Percentiles rank a stretch among this genome's conserved stretches.
Evolutionary conservation across 768 basidiomycete species (phyloP).

Genomic region (Candolleomyces aberdarensis): DNA sequence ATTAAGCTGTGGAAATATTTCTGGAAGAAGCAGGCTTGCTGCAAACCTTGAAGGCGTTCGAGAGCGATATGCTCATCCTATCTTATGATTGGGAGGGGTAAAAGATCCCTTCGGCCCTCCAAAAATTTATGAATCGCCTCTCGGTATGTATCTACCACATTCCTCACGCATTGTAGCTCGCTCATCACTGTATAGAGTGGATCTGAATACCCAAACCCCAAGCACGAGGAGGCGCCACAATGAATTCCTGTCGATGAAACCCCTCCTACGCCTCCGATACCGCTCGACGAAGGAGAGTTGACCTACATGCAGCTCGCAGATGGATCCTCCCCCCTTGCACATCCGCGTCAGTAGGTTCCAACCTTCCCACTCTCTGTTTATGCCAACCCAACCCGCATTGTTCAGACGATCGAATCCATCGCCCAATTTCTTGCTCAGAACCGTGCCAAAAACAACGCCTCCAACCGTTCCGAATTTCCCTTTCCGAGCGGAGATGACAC

Average conservation of each 20-base stretch:
- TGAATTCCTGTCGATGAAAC: not conserved
- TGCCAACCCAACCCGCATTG: slow-evolving; percentile 11
- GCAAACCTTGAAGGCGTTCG: slow-evolving; percentile 61
- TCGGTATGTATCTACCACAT: not conserved
- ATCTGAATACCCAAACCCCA: slow-evolving; percentile 10
- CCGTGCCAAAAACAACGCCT: slow-evolving; percentile 68
- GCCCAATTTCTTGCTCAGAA: slow-evolving; percentile 70
- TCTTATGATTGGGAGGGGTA: slow-evolving; percentile 62
- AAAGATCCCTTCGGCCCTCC: slow-evolving; percentile 53
- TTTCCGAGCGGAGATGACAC: slow-evolving; percentile 51
- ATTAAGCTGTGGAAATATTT: slow-evolving; percentile 52
- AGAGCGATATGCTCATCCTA: slow-evolving; percentile 70
- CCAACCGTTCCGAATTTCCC: slow-evolving; percentile 74
- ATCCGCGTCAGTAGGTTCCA: slow-evolving; percentile 53
- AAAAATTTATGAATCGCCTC: slow-evolving; percentile 33
- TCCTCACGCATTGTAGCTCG: slow-evolving; percentile 4
- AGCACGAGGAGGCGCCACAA: slow-evolving; percentile 15
- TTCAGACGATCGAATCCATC: slow-evolving; percentile 66
- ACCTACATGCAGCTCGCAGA: slow-evolving; percentile 49
- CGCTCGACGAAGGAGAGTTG: slow-evolving; percentile 66
- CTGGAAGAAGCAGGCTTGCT: slow-evolving; percentile 50
- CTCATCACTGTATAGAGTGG: slow-evolving; percentile 17
- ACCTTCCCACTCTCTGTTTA: not conserved
- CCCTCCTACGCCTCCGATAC: slow-evolving; percentile 12
- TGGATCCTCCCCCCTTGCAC: slow-evolving; percentile 43